These are phyloP conservation scores for Boletus tomentosulus DNA, from an alignment of 768 basidiomycete species.

Conservation along the genomic window DNA sequence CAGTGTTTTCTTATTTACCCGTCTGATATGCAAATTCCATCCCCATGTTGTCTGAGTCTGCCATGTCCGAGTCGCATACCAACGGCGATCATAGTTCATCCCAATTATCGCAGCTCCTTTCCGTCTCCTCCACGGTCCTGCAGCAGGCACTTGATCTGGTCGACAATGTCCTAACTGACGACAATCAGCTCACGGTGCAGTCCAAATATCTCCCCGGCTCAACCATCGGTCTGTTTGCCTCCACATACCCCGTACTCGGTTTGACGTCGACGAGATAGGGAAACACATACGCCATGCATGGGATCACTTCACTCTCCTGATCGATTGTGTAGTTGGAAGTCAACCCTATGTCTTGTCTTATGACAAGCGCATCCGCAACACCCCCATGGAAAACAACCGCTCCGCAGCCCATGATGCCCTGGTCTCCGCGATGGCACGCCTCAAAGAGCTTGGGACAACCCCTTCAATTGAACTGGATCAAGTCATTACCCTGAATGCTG, in stretches of 20 bases:
- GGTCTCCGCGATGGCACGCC: constrained; percentile 47
- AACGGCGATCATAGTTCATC: constrained; percentile 9
- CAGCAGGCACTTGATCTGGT: constrained; percentile 71
- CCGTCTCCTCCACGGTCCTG: constrained; percentile 64
- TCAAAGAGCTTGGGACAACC: constrained; percentile 47
- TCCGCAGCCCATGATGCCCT: constrained; percentile 56
- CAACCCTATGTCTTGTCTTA: constrained; percentile 61
- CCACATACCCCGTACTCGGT: not conserved
- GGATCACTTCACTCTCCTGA: constrained; percentile 73
- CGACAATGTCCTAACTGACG: constrained; percentile 57
- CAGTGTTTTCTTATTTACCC: constrained; percentile 17
- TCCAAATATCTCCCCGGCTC: constrained; percentile 84
- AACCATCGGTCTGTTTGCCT: constrained; percentile 60
- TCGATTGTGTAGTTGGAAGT: constrained; percentile 47
- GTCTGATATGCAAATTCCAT: not conserved
- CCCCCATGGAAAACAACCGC: constrained; percentile 75
- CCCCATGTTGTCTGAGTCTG: constrained; percentile 5
- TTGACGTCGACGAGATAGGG: constrained; percentile 39
- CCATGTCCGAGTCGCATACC: constrained; percentile 24
- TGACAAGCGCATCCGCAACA: constrained; percentile 71
- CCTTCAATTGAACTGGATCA: constrained; percentile 46
- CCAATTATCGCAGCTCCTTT: constrained; percentile 51
- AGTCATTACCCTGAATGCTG: constrained; percentile 69
- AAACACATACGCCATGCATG: constrained; percentile 85
- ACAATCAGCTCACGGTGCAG: constrained; percentile 63